Evolutionary conservation across 768 basidiomycete genomes (phyloP), one percentile per base, ranked within the genome.

Genomic region (Rhizopogon sp.): DNA sequence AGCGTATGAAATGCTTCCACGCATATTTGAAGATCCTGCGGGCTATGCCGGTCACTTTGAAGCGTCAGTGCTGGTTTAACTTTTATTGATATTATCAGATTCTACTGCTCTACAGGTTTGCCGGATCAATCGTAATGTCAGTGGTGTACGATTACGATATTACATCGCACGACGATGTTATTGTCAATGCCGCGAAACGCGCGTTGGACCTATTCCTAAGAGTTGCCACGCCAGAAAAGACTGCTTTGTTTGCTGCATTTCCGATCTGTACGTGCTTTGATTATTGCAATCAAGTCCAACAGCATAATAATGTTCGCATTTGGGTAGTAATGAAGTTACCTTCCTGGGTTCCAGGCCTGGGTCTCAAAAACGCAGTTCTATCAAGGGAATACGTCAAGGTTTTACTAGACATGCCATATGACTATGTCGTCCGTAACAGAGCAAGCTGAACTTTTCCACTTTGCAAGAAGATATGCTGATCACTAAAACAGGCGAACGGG

Each of bases 321-420:
- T 6, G 31, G 31, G 8, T 45, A 67, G 68, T 64, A 20, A 52
- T 42, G 16, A 25, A 50, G 0, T 25, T 66, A 28, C 66, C 62
- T 0, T 50, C 46, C 5, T 70, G 68, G 70, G 44, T 70, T 17
- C 70, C 65, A 0, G 64, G 65, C 6, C 61, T 66, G 50, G 50
- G 55, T 3, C 62, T 67, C 59, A 64, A 66, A 28, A n/a, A 55
- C 31, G 59, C 62, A 7, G 22, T 43, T 3, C 50, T 58, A 33
- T 67, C 58, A 17, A 37, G 49, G 3, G 56, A 39, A 40, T 29
- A 58, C n/a, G 33, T 40, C 6, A 7, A 25, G 6, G 58, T 60
- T 5, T 42, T 39, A 1, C 25, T 60, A 37, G 53, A 67, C 6
- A 39, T 53, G 10, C 56, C 59, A 0, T 65, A 59, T 49, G 41